Base-by-base conservation (phyloP, 2,329 filamentous ascomycete genomes). In the Aspergillus fischeri region DNA sequence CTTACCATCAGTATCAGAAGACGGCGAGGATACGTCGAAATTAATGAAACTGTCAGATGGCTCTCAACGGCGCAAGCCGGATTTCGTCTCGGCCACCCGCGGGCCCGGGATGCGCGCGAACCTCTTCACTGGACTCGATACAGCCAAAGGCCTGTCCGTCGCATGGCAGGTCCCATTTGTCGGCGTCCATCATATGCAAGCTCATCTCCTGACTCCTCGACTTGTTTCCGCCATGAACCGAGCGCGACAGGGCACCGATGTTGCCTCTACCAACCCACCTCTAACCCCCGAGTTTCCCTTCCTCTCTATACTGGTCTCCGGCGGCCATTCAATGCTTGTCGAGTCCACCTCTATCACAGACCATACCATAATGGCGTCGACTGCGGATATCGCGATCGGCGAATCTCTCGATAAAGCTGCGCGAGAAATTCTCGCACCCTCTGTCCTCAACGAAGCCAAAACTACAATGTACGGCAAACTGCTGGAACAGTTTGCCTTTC, bases 121-220 rank as follows among this genome's bases (percentile, higher is more conserved):
- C 66, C 80, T 99, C 29, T 82, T 86, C 21, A 86, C 88, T 17
- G 94, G 94, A 0, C 73, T 97, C 10, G 87, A 91, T 69, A 87
- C 86, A 24, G 94, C 91, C 20, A 97, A 97, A 74, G 94, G 92
- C 0, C 81, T 97, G 21, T 86, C 92, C 0, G 80, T 90, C 21
- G 92, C 91, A 41, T 96, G 90, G 90, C 82, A 86, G 62, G 82
- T 92, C 41, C 92, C 93, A 3, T 78, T 97, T 32, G 73, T 97
- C 1, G 94, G 86, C 0, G 90, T 97, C 1, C 90, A 99, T 73
- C 94, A 99, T 74, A 97, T 99, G 94, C 92, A 97, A 72, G 94
- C 92, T 10, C 94, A 99, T 74, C 89, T 94, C 20, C 77, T 99
- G 60, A 97, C 94, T 20, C 90, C 93, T 17, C 83, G 91, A 9